These are phyloP conservation scores for Fraxinus angustifolia DNA, from an alignment of 305 asterid genomes.

Conservation along the genomic window DNA sequence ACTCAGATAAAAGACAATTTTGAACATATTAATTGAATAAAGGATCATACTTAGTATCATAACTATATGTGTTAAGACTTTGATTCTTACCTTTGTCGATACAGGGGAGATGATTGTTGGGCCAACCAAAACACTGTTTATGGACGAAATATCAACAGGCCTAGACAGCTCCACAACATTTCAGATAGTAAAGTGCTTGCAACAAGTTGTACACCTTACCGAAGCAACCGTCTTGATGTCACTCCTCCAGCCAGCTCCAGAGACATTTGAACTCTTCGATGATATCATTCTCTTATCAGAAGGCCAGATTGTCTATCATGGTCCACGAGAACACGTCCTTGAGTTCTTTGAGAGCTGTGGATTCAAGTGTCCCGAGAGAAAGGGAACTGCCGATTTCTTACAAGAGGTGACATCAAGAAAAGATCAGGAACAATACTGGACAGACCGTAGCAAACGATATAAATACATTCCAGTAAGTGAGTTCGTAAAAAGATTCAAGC, in stretches of 20 bases:
- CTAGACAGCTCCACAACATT: constrained; percentile 23
- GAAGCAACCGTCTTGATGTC: constrained; percentile 19
- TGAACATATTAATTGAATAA: background rate
- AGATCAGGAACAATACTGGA: constrained; percentile 36
- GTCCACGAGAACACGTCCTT: constrained; percentile 18
- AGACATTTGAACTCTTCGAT: constrained; percentile 21
- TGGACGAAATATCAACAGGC: constrained; percentile 22
- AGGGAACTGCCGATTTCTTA: constrained; percentile 3
- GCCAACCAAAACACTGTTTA: constrained; percentile 16
- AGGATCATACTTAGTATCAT: background rate
- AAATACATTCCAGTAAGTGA: constrained; percentile 23
- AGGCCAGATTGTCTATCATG: constrained; percentile 21
- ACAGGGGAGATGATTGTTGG: constrained; percentile 22
- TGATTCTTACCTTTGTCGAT: constrained; percentile 1
- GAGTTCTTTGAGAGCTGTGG: constrained; percentile 15
- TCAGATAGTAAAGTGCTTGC: constrained; percentile 24
- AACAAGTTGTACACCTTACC: constrained; percentile 14
- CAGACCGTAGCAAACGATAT: constrained; percentile 21
- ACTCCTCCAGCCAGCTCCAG: constrained; percentile 24
- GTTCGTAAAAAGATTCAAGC: constrained; percentile 23
- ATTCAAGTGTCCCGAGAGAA: constrained; percentile 5
- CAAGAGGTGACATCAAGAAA: constrained; percentile 33
- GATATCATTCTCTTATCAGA: constrained; percentile 13
- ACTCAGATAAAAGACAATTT: background rate
- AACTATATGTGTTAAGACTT: background rate